Percentiles rank a stretch among this genome's conserved stretches.
Evolutionary conservation across 352 stramenopile genomes (phyloP).

Genomic region (Globisporangium cystogenes): DNA sequence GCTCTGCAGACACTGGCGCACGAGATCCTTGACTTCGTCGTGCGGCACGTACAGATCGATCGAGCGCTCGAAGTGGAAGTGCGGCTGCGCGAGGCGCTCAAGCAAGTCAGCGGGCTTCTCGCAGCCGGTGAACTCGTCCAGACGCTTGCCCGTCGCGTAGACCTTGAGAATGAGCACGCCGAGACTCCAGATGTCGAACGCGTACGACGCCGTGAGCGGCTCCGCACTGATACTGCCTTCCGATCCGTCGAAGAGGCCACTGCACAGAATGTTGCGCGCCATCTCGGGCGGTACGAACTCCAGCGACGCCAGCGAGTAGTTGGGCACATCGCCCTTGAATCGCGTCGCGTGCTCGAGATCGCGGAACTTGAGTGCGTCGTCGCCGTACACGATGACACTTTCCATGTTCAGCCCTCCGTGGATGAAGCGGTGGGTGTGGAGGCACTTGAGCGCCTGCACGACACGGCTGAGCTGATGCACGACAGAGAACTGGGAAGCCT

Average conservation of each 20-base stretch:
- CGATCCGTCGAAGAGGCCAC: conserved; percentile 10
- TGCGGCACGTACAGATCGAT: conserved; percentile 42
- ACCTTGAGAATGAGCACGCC: conserved; percentile 54
- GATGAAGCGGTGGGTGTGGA: conserved; percentile 44
- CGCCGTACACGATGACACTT: conserved; percentile 29
- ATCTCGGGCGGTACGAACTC: conserved; percentile 51
- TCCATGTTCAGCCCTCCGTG: conserved; percentile 45
- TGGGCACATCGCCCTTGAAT: conserved; percentile 18
- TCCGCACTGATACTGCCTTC: conserved; percentile 7
- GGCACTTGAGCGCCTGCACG: conserved; percentile 28
- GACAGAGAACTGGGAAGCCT: conserved; percentile 20
- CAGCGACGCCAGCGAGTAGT: conserved; percentile 9
- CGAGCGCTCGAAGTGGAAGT: conserved; percentile 38
- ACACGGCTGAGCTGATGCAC: conserved; percentile 31
- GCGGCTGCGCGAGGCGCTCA: conserved; percentile 19
- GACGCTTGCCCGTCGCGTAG: conserved; percentile 30
- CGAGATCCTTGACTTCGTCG: conserved; percentile 35
- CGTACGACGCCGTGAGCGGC: conserved; percentile 15
- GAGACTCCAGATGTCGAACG: conserved; percentile 58
- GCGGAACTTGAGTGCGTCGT: conserved; percentile 38
- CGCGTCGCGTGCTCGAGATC: conserved; percentile 40
- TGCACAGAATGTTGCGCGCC: conserved; percentile 25
- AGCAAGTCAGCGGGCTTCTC: conserved; percentile 24
- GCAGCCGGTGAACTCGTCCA: conserved; percentile 49
- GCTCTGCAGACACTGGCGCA: conserved; percentile 32